A percentile compares a stretch with the other conserved stretches of the same genome.
Conservation (phyloP, 345 rosid genomes). For the Zanthoxylum bungeanum region DNA sequence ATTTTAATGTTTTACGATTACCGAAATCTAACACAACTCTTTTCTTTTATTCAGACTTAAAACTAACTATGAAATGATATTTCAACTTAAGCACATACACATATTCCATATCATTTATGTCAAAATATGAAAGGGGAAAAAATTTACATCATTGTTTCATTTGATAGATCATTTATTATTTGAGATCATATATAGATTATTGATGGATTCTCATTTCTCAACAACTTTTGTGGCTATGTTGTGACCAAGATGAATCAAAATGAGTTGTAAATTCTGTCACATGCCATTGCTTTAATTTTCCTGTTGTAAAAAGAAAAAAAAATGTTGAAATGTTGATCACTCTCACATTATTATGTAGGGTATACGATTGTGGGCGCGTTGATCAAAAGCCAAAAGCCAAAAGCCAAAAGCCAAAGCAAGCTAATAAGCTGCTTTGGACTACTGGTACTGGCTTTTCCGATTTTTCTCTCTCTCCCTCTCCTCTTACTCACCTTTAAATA, state of each 20-base stretch:
- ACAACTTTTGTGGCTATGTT: not conserved
- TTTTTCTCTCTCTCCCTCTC: not conserved
- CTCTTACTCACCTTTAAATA: conserved; percentile 1
- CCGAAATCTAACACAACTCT: too few species aligned
- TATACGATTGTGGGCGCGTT: conserved; percentile 5
- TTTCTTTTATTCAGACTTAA: too few species aligned
- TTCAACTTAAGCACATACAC: too few species aligned
- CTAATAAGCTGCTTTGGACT: conserved; percentile 17
- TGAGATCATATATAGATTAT: not conserved
- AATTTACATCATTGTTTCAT: not conserved
- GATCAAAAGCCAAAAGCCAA: conserved; percentile 14
- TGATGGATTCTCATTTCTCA: not conserved
- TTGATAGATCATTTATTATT: not conserved
- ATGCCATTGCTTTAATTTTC: too few species aligned
- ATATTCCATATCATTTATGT: not conserved
- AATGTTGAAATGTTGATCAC: conserved; percentile 17
- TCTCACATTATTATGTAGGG: too few species aligned
- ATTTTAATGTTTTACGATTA: too few species aligned
- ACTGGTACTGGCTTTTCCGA: not conserved
- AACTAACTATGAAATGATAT: too few species aligned
- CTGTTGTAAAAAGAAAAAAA: too few species aligned
- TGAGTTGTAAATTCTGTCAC: conserved; percentile 5
- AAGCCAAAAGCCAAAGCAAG: conserved; percentile 8
- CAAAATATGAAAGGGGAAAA: not conserved
- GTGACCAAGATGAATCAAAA: not conserved